These are phyloP conservation scores for Tulasnella sp. DNA, from an alignment of 768 basidiomycete species.

Conservation along the genomic window DNA sequence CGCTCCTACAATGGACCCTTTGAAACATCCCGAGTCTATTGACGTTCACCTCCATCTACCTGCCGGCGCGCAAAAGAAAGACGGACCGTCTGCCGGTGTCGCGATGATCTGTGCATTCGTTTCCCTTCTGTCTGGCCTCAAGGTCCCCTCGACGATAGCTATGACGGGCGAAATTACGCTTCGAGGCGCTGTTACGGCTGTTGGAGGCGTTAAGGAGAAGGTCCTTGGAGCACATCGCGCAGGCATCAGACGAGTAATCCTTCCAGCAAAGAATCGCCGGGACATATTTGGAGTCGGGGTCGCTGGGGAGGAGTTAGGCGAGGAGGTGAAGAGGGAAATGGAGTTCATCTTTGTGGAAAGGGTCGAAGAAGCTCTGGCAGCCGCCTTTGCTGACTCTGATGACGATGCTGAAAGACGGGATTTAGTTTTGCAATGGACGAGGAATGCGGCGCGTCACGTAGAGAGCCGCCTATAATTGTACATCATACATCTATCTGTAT, in stretches of 20 bases:
- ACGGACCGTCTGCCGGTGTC: conserved; percentile 47
- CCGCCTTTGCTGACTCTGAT: conserved; percentile 61
- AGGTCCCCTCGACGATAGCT: conserved; percentile 71
- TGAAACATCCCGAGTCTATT: conserved; percentile 70
- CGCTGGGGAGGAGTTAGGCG: conserved; percentile 69
- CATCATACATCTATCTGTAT: not conserved
- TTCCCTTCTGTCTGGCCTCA: conserved; percentile 76
- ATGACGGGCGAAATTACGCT: conserved; percentile 96
- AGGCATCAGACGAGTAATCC: conserved; percentile 77
- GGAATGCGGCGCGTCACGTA: not conserved
- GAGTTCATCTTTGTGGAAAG: conserved; percentile 81
- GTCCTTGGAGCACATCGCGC: conserved; percentile 89
- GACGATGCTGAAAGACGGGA: conserved; percentile 4
- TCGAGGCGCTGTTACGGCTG: conserved; percentile 76
- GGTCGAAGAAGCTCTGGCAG: conserved; percentile 78
- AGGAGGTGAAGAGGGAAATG: conserved; percentile 54
- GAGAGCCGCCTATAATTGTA: conserved; percentile 18
- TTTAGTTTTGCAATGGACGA: conserved; percentile 13
- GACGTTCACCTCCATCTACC: conserved; percentile 91
- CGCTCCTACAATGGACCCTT: conserved; percentile 67
- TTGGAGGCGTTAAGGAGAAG: conserved; percentile 92
- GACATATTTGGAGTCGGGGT: conserved; percentile 76
- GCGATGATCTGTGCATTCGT: conserved; percentile 78
- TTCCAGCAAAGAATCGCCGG: conserved; percentile 83
- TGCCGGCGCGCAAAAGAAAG: conserved; percentile 89